Conservation (phyloP, 2,329 filamentous ascomycete species). For the Pestalotiopsis fici region DNA sequence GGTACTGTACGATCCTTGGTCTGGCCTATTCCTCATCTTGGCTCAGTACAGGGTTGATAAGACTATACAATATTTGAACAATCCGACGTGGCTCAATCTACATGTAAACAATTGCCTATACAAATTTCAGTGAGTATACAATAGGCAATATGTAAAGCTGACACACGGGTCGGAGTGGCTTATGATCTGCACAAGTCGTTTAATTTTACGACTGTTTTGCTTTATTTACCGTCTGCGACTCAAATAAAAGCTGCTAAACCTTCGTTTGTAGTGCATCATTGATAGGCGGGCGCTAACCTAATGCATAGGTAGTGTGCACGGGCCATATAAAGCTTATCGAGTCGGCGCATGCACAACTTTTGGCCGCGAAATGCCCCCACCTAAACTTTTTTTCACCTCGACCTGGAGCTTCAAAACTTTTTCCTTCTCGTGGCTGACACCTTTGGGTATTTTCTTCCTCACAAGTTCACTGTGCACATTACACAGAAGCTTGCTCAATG, state of each 20-base stretch:
- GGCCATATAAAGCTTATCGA: neutral
- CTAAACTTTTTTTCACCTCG: neutral
- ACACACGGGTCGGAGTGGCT: neutral
- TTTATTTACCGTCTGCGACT: neutral
- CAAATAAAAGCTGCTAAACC: neutral
- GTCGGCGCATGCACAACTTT: neutral
- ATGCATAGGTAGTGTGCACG: neutral
- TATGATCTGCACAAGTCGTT: neutral
- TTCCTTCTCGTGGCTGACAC: neutral
- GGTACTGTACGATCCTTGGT: too few relatives aligned
- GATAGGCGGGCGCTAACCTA: too few relatives aligned
- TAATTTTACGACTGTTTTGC: neutral
- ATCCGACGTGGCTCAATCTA: neutral
- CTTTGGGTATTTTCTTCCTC: neutral
- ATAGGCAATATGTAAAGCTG: too few relatives aligned
- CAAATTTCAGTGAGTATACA: too few relatives aligned
- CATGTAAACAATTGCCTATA: too few relatives aligned
- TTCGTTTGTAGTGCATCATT: neutral
- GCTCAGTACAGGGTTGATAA: neutral
- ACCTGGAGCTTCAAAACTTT: neutral
- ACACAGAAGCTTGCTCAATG: conserved; percentile 4
- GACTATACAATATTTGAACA: neutral
- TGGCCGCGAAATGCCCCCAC: neutral
- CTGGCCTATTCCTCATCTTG: neutral
- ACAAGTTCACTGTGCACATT: neutral